phyloP scores from a whole-genome alignment of 352 stramenopile species.

The Globisporangium apiculatum region DNA sequence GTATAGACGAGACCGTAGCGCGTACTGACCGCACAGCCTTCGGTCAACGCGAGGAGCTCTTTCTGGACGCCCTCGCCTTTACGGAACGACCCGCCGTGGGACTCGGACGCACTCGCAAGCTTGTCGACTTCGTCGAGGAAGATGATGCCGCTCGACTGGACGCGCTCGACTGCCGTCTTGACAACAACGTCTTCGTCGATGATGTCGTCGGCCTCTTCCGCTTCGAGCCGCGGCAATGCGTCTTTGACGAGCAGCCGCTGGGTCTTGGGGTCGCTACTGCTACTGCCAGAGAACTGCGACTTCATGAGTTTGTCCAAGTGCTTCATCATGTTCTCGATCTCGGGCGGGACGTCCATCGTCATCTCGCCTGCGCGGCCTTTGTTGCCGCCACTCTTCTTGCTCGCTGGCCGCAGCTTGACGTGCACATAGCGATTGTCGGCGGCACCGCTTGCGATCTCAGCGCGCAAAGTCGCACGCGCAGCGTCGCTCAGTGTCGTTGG shows the following conservation, averaged over 20 bases:
- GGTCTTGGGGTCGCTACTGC: slow-evolving; percentile 22
- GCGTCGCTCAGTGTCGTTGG: slow-evolving; percentile 30
- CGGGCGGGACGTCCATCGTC: slow-evolving; percentile 82
- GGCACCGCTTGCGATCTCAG: slow-evolving; percentile 50
- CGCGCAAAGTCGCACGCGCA: slow-evolving; percentile 37
- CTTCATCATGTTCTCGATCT: slow-evolving; percentile 80
- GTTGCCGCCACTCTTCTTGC: slow-evolving; percentile 16
- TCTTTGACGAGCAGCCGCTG: slow-evolving; percentile 72
- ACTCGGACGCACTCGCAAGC: slow-evolving; percentile 89
- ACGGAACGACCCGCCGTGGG: slow-evolving; percentile 71
- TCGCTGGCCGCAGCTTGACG: slow-evolving; percentile 43
- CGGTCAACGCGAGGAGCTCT: slow-evolving; percentile 97
- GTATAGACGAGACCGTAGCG: slow-evolving; percentile 95
- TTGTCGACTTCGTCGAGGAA: slow-evolving; percentile 99
- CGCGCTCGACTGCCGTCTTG: slow-evolving; percentile 70
- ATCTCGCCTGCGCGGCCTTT: slow-evolving; percentile 31
- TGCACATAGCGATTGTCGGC: slow-evolving; percentile 46
- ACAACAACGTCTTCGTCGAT: slow-evolving; percentile 75
- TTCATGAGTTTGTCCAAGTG: slow-evolving; percentile 67
- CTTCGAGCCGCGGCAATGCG: slow-evolving; percentile 58
- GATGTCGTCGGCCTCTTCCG: slow-evolving; percentile 65
- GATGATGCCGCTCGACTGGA: slow-evolving; percentile 98
- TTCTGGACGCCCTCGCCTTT: slow-evolving; percentile 97
- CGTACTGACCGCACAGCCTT: slow-evolving; percentile 94
- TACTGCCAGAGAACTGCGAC: slow-evolving; percentile 20